Evolutionary conservation across 495 filamentous ascomycete genomes (phyloP).

Genomic region (Neurospora intermedia): DNA sequence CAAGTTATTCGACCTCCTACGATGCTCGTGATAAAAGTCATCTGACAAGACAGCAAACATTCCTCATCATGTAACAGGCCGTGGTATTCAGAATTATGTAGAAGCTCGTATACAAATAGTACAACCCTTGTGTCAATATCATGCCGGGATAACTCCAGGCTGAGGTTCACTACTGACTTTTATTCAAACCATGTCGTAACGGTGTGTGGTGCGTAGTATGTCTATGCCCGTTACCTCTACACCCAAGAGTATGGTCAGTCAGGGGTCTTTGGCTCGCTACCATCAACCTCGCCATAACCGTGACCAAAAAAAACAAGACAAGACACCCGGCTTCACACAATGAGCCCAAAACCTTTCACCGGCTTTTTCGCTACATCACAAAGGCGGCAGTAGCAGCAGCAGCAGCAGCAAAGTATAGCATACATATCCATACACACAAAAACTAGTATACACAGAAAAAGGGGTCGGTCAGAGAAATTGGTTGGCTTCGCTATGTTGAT

Average conservation of each 20-base stretch:
- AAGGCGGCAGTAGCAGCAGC: neutral
- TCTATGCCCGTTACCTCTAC: neutral
- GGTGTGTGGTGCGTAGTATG: neutral
- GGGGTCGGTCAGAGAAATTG: neutral
- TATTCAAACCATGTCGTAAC: neutral
- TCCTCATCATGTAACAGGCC: neutral
- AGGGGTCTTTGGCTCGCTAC: neutral
- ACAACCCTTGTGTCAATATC: neutral
- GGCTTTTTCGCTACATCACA: neutral
- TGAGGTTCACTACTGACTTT: neutral
- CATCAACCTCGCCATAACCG: neutral
- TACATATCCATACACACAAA: neutral
- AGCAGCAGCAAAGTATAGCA: neutral
- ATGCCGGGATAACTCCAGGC: neutral
- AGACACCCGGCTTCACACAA: too few species aligned
- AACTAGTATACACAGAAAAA: neutral
- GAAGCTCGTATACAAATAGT: neutral
- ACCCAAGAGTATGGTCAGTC: neutral
- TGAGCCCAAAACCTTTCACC: neutral
- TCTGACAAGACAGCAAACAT: neutral
- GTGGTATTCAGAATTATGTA: neutral
- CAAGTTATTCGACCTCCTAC: neutral
- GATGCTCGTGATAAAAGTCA: neutral
- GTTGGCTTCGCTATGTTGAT: neutral
- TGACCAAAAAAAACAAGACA: neutral